Evolutionary conservation across 208 protist genomes (phyloP).

Genomic region (Crithidia expoeki): DNA sequence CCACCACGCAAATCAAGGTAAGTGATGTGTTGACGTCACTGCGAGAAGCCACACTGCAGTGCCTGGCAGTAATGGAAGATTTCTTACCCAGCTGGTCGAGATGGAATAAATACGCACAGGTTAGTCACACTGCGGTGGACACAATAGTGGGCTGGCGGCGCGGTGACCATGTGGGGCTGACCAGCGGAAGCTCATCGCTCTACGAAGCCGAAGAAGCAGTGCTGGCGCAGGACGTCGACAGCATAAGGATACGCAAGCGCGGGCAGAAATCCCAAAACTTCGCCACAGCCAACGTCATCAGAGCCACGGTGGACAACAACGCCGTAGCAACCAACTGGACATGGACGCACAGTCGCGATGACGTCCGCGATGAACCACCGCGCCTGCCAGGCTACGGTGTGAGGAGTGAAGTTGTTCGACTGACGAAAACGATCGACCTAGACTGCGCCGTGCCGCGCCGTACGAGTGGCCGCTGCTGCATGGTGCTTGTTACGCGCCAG

Average conservation of each 20-base stretch:
- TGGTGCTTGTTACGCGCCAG: conserved; percentile 29
- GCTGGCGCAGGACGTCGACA: not conserved
- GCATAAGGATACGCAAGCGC: not conserved
- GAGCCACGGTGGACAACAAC: not conserved
- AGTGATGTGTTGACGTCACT: not conserved
- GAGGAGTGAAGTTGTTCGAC: conserved; percentile 28
- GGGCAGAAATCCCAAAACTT: not conserved
- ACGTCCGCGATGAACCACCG: conserved; percentile 5
- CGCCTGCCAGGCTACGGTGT: conserved; percentile 3
- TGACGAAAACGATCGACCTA: conserved; percentile 46
- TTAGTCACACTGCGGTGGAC: not conserved
- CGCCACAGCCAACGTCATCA: not conserved
- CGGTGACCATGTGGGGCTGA: conserved; percentile 26
- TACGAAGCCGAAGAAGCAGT: conserved; percentile 27
- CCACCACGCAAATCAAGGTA: not conserved
- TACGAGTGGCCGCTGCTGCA: conserved; percentile 13
- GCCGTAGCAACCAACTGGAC: conserved; percentile 5
- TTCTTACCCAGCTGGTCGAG: not conserved
- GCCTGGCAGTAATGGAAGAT: not conserved
- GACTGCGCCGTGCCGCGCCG: conserved; percentile 31
- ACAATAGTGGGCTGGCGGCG: conserved; percentile 7
- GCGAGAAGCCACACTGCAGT: not conserved
- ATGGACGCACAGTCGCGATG: conserved; percentile 7
- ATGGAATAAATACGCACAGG: not conserved
- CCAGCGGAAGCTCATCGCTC: conserved; percentile 18